Percentiles rank a stretch among this genome's conserved stretches.
phyloP scores from a whole-genome alignment of 2,329 filamentous ascomycete genomes.

The Ascocoryne sarcoides region DNA sequence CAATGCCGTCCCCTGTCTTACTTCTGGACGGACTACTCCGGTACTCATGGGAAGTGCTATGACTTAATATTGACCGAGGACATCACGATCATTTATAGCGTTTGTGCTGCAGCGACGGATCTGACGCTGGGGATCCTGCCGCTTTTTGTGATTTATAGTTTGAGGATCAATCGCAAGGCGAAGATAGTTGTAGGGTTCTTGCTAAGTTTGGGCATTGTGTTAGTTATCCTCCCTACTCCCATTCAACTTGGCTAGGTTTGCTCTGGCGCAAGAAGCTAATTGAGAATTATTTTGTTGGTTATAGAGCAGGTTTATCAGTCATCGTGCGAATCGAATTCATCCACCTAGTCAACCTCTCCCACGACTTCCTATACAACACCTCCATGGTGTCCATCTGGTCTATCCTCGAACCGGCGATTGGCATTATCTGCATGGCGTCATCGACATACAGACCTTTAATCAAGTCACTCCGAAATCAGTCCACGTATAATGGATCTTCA shows the following conservation, averaged over 20 bases:
- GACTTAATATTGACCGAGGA: conserved; percentile 1
- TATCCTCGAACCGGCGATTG: conserved; percentile 15
- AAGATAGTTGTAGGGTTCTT: conserved; percentile 8
- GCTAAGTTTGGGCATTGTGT: conserved; percentile 12
- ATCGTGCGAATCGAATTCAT: conserved; percentile 14
- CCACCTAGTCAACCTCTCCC: conserved; percentile 1
- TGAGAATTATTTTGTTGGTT: not conserved
- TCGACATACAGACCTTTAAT: conserved; percentile 14
- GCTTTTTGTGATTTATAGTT: conserved; percentile 12
- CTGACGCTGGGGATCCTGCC: conserved; percentile 12
- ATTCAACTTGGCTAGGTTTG: no score
- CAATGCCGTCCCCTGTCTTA: conserved; percentile 11
- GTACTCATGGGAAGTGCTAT: conserved; percentile 5
- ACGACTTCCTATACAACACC: conserved; percentile 13
- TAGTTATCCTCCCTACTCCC: no score
- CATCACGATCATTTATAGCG: conserved; percentile 5
- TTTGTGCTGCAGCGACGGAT: conserved; percentile 8
- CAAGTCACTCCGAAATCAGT: not conserved
- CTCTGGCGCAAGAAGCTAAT: not conserved
- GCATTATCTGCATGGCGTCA: conserved; percentile 11
- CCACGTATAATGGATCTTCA: not conserved
- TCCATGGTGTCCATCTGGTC: conserved; percentile 15
- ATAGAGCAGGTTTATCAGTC: conserved; percentile 12
- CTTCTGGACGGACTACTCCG: conserved; percentile 13
- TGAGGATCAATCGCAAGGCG: conserved; percentile 13